A percentile compares a stretch with the other conserved stretches of the same genome.
These are phyloP conservation scores for Boletellus deceptivus DNA, from an alignment of 1,284 basidiomycete genomes.

Conservation along the genomic window DNA sequence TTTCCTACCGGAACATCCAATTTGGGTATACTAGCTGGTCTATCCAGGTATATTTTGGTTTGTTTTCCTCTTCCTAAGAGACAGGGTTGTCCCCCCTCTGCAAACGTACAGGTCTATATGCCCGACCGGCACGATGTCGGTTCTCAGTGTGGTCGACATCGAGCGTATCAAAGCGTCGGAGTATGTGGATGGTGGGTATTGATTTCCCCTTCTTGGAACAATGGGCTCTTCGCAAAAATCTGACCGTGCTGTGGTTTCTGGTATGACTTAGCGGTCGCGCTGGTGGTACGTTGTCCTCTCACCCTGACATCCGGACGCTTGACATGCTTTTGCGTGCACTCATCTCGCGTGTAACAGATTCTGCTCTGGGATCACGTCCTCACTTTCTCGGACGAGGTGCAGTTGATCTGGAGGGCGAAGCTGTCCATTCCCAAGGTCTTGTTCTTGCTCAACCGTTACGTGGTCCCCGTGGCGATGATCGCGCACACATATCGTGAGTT, in stretches of 20 bases:
- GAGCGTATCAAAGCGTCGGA: constrained; percentile 17
- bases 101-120: neutral
- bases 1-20: constrained; percentile 3
- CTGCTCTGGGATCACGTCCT: constrained; percentile 51
- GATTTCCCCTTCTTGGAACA: neutral
- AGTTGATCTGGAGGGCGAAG: constrained; percentile 45
- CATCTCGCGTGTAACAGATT: constrained; percentile 27
- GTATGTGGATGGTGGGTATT: constrained; percentile 27
- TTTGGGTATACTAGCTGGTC: neutral
- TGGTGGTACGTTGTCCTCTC: constrained; percentile 20
- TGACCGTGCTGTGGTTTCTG: neutral
- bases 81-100: too few species aligned
- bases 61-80: neutral
- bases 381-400: constrained; percentile 45
- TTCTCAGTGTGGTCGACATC: neutral
- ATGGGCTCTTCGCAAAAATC: neutral
- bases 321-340: neutral
- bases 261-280: constrained; percentile 18
- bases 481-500: constrained; percentile 38
- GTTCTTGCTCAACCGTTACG: constrained; percentile 48
- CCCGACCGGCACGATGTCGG: constrained; percentile 12
- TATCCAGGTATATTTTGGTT: neutral
- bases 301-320: neutral
- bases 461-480: constrained; percentile 40
- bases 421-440: constrained; percentile 41